Evolutionary conservation across 1,284 basidiomycete species (phyloP).

Genomic region (Cutaneotrichosporon cutaneum): DNA sequence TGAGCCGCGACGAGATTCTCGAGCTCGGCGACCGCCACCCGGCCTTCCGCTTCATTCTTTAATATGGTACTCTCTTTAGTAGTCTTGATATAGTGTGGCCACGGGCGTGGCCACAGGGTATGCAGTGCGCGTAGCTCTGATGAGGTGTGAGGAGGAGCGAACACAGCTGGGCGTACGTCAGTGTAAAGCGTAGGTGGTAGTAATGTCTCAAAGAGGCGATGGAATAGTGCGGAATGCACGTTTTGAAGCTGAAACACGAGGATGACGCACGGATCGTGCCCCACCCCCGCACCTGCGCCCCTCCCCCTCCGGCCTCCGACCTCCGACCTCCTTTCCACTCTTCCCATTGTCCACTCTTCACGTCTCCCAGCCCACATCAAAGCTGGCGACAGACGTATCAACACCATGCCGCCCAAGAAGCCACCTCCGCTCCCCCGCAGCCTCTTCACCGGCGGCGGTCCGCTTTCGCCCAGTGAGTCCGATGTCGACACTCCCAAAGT

Average conservation of each 20-base stretch:
- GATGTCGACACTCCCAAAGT: background rate
- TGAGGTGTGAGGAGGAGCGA: too few relatives aligned
- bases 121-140: too few relatives aligned
- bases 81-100: background rate
- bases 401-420: constrained; percentile 39
- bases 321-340: background rate
- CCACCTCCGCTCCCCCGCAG: constrained; percentile 43
- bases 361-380: background rate
- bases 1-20: constrained; percentile 52
- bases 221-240: background rate
- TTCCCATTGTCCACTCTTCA: background rate
- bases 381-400: background rate
- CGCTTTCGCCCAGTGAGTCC: constrained; percentile 41
- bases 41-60: constrained; percentile 45
- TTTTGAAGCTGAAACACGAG: too few relatives aligned
- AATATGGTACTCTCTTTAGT: constrained; percentile 6
- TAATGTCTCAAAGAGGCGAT: background rate
- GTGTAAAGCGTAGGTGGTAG: too few relatives aligned
- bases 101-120: background rate
- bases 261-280: background rate
- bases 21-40: constrained; percentile 54
- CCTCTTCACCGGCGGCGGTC: constrained; percentile 40
- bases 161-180: too few relatives aligned
- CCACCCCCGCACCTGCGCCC: background rate
- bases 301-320: too few relatives aligned